These are phyloP conservation scores for Omphalea diandra DNA, from an alignment of 441 rosid genomes.

Conservation along the genomic window DNA sequence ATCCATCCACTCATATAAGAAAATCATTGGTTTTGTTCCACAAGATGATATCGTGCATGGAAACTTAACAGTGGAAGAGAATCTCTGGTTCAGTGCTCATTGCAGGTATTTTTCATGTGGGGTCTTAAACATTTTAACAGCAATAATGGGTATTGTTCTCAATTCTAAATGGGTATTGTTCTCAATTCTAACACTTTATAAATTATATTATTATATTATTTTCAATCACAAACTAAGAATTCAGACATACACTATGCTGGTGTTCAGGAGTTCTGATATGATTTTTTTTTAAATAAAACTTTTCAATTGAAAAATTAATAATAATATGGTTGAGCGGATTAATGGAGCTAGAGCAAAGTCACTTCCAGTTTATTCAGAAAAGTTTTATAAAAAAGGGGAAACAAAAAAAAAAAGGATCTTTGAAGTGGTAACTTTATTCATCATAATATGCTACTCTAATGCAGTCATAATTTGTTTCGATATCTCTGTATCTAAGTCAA, in stretches of 20 bases:
- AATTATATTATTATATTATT: not conserved
- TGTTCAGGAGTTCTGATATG: not conserved
- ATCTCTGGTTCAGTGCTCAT: constrained; percentile 90
- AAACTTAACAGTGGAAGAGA: constrained; percentile 94
- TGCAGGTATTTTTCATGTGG: constrained; percentile 56
- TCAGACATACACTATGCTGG: not conserved
- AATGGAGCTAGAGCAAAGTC: not conserved
- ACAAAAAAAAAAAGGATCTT: too few species aligned
- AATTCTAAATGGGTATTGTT: too few species aligned
- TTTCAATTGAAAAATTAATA: not conserved
- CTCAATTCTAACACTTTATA: too few species aligned
- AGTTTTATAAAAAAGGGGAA: too few species aligned
- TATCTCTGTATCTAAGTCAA: not conserved
- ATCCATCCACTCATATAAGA: constrained; percentile 76
- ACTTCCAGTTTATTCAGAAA: not conserved
- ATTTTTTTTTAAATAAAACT: constrained; percentile 1
- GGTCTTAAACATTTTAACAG: constrained; percentile 3
- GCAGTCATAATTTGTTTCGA: not conserved
- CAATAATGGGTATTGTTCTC: not conserved
- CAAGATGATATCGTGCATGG: constrained; percentile 98
- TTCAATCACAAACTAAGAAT: not conserved
- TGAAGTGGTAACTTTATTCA: not conserved
- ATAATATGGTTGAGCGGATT: not conserved
- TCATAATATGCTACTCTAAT: not conserved
- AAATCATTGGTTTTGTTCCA: constrained; percentile 90